Conservation (phyloP, 139 green algal species). For the Spirogloea muscicola region DNA sequence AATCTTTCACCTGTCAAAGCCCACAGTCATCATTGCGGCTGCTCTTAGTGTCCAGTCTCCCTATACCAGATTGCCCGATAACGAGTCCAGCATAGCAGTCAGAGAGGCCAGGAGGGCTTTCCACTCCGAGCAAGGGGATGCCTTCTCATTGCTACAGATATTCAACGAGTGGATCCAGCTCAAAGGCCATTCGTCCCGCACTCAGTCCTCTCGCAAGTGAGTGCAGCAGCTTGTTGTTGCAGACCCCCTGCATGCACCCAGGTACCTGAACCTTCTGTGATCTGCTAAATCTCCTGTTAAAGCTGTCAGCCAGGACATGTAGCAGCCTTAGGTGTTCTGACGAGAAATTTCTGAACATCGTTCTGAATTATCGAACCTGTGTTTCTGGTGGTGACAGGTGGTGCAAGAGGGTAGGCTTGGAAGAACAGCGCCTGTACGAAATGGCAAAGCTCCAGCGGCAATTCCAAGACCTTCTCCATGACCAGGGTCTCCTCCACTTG, state of each 20-base stretch:
- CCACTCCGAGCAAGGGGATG: slow-evolving; percentile 13
- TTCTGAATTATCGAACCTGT: too few species aligned
- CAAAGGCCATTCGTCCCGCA: slow-evolving; percentile 1
- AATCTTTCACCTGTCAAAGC: slow-evolving; percentile 22
- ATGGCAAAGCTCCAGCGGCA: slow-evolving; percentile 44
- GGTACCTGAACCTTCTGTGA: too few species aligned
- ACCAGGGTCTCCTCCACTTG: slow-evolving; percentile 1
- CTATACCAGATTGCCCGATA: slow-evolving; percentile 15
- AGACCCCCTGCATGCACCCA: neutral
- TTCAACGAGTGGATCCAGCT: slow-evolving; percentile 31
- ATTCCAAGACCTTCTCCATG: slow-evolving; percentile 28
- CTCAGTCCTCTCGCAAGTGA: neutral
- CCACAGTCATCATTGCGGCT: slow-evolving; percentile 21
- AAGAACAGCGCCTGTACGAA: slow-evolving; percentile 25
- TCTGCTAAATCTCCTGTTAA: too few species aligned
- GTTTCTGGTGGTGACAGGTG: too few species aligned
- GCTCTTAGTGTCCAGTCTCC: slow-evolving; percentile 36
- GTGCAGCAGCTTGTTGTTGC: neutral
- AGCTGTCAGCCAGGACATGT: too few species aligned
- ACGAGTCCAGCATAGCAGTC: slow-evolving; percentile 11
- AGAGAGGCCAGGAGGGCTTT: neutral
- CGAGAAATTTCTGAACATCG: too few species aligned
- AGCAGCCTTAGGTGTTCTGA: too few species aligned
- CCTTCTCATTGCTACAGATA: slow-evolving; percentile 15
- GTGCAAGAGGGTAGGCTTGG: slow-evolving; percentile 21